Evolutionary conservation across 177 flowering plant species (phyloP).

Genomic region (Vitis hybrid): DNA sequence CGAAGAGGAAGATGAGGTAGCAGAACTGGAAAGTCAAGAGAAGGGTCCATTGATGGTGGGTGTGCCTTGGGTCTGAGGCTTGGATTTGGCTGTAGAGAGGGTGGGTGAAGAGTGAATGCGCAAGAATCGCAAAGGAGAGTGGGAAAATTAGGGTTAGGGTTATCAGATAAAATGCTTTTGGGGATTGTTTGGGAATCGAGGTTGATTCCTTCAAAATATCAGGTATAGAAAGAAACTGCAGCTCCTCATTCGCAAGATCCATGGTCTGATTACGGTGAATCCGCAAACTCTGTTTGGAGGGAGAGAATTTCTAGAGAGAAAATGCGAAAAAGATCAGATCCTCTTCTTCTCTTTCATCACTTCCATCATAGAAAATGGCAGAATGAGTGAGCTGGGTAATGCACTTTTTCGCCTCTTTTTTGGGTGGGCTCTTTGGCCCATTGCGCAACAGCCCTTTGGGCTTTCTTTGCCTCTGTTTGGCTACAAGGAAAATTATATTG

Average conservation of each 20-base stretch:
- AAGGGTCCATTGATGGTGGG: conserved; percentile 42
- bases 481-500: too few relatives aligned
- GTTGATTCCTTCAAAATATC: conserved; percentile 52
- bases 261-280: conserved; percentile 12
- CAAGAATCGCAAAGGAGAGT: conserved; percentile 92
- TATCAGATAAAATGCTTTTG: conserved; percentile 64
- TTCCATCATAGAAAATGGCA: neutral
- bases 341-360: neutral
- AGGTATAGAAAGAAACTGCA: conserved; percentile 35
- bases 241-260: conserved; percentile 57
- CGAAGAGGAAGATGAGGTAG: conserved; percentile 82
- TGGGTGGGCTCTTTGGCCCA: neutral
- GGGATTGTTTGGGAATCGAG: conserved; percentile 50
- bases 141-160: conserved; percentile 90
- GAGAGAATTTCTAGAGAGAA: neutral
- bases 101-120: conserved; percentile 90
- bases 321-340: neutral
- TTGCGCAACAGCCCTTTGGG: neutral
- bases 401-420: neutral
- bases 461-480: too few relatives aligned
- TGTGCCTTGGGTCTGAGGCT: conserved; percentile 13
- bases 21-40: conserved; percentile 61
- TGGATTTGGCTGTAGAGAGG: conserved; percentile 57
- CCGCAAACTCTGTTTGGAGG: neutral
- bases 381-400: neutral